phyloP scores from a whole-genome alignment of 768 basidiomycete genomes.

The Mycena epipterygia region DNA sequence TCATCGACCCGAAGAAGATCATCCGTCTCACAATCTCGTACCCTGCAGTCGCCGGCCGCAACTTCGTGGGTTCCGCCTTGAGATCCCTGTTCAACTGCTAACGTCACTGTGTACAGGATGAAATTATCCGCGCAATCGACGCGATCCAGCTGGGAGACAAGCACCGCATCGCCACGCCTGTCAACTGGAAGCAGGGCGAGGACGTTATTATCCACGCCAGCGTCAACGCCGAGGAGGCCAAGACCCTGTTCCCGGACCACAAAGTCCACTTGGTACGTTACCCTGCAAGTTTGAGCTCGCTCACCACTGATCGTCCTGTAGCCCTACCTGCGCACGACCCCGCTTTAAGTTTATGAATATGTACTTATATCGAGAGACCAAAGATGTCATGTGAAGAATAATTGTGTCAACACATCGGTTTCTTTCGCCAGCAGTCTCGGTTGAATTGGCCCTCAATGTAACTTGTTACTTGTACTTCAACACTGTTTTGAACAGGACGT shows the following conservation, averaged over 20 bases:
- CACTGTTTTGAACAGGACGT: too few relatives aligned
- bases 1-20: conserved; percentile 96
- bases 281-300: conserved; percentile 2
- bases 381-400: not conserved
- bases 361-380: not conserved
- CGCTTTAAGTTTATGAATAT: conserved; percentile 41
- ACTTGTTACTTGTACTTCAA: too few relatives aligned
- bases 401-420: too few relatives aligned
- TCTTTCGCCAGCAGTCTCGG: too few relatives aligned
- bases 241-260: conserved; percentile 89
- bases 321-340: conserved; percentile 92
- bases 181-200: conserved; percentile 95
- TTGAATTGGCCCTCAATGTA: too few relatives aligned
- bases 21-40: conserved; percentile 93
- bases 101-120: conserved; percentile 47
- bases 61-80: conserved; percentile 64
- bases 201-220: conserved; percentile 93
- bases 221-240: conserved; percentile 90
- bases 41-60: conserved; percentile 96
- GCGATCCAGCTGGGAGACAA: conserved; percentile 94
- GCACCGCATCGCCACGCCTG: conserved; percentile 88
- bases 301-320: conserved; percentile 46
- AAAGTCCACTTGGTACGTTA: conserved; percentile 81
- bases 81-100: not conserved
- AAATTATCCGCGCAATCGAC: conserved; percentile 83